Percentiles rank a stretch among this genome's conserved stretches.
Conservation (phyloP, 2,329 filamentous ascomycete species). For the Scedosporium aurantiacum region DNA sequence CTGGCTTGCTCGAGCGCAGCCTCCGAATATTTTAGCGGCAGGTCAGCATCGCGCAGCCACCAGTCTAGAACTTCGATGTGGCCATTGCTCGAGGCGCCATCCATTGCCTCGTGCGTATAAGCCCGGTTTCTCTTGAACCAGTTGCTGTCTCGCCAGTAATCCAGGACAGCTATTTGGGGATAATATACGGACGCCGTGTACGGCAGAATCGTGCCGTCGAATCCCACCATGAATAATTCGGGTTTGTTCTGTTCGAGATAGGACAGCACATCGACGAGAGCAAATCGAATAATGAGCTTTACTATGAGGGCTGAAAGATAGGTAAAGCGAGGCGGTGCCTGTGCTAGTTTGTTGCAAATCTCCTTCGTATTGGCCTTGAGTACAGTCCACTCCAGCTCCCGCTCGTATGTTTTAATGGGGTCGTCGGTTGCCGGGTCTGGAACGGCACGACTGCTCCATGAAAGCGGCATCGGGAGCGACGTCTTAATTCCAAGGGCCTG, state of each 20-base stretch:
- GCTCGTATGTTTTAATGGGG: constrained; percentile 54
- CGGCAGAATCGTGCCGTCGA: constrained; percentile 74
- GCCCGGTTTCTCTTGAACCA: constrained; percentile 61
- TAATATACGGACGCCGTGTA: constrained; percentile 84
- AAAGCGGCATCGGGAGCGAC: constrained; percentile 57
- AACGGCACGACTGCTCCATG: constrained; percentile 55
- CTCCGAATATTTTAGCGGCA: constrained; percentile 78
- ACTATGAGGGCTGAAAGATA: constrained; percentile 71
- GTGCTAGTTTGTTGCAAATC: constrained; percentile 63
- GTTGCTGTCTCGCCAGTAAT: constrained; percentile 81
- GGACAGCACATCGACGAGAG: constrained; percentile 64
- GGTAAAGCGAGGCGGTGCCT: constrained; percentile 57
- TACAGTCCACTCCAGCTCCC: constrained; percentile 76
- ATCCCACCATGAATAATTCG: constrained; percentile 67
- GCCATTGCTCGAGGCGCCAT: constrained; percentile 76
- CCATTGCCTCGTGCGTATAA: constrained; percentile 74
- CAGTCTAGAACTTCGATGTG: constrained; percentile 80
- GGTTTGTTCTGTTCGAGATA: constrained; percentile 51
- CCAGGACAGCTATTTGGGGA: constrained; percentile 70
- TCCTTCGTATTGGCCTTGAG: constrained; percentile 59
- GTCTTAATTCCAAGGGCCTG: constrained; percentile 72
- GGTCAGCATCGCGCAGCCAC: constrained; percentile 72
- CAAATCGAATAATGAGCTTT: constrained; percentile 86
- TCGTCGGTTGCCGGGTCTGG: constrained; percentile 43
- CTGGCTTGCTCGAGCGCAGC: constrained; percentile 79